Evolutionary conservation across 306 rosid species (phyloP).

Genomic region (Castanea crenata): DNA sequence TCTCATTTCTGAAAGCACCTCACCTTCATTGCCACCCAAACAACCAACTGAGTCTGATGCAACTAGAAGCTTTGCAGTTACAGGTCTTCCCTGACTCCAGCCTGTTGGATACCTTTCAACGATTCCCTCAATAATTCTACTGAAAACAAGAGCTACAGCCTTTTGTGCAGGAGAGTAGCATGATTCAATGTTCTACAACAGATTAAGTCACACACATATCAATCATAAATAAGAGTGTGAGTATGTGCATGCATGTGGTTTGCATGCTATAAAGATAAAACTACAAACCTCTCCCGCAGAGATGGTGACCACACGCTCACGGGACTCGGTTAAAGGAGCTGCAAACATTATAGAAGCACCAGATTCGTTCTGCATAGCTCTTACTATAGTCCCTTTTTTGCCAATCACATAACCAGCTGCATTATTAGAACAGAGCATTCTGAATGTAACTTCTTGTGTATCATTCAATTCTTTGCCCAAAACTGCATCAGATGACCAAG

Average conservation of each 20-base stretch:
- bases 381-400: conserved; percentile 47
- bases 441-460: conserved; percentile 44
- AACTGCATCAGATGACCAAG: conserved; percentile 21
- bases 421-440: conserved; percentile 53
- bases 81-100: conserved; percentile 34
- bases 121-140: conserved; percentile 56
- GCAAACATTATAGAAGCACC: conserved; percentile 65
- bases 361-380: conserved; percentile 49
- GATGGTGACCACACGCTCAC: conserved; percentile 58
- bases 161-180: conserved; percentile 60
- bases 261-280: neutral
- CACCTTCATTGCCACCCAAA: conserved; percentile 43
- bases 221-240: conserved; percentile 13
- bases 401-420: conserved; percentile 70
- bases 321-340: conserved; percentile 39
- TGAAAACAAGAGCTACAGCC: conserved; percentile 54
- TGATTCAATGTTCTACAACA: conserved; percentile 47
- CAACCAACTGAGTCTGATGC: conserved; percentile 27
- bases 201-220: conserved; percentile 22
- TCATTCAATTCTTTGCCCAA: conserved; percentile 24
- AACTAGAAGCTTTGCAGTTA: conserved; percentile 51
- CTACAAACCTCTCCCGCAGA: conserved; percentile 64
- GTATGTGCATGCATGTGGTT: conserved; percentile 5
- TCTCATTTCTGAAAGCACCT: conserved; percentile 46
- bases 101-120: conserved; percentile 35